These are phyloP conservation scores for Citrus trifoliata DNA, from an alignment of 345 rosid genomes.

Conservation along the genomic window DNA sequence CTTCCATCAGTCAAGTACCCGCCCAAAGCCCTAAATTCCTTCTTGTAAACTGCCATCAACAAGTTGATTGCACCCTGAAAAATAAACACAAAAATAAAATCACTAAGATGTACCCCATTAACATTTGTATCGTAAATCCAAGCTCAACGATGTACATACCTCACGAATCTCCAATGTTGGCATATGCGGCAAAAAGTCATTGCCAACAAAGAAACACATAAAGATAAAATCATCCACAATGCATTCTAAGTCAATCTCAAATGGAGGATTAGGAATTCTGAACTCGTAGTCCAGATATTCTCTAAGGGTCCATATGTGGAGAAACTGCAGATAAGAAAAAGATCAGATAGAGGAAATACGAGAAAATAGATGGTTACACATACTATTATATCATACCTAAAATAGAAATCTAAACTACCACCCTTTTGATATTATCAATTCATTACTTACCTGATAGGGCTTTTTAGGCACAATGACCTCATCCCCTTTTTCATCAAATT, in stretches of 20 bases:
- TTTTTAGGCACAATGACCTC: constrained; percentile 50
- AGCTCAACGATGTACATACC: constrained; percentile 44
- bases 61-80: constrained; percentile 92
- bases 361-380: background rate
- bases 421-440: background rate
- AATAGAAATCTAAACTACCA: background rate
- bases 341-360: background rate
- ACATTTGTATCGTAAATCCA: background rate
- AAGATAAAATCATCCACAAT: constrained; percentile 92
- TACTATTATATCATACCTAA: background rate
- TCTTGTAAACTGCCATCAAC: constrained; percentile 81
- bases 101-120: background rate
- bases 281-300: constrained; percentile 88
- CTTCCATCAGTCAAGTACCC: constrained; percentile 74
- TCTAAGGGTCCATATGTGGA: constrained; percentile 89
- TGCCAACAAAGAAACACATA: constrained; percentile 97
- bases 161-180: constrained; percentile 96
- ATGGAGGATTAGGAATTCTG: constrained; percentile 50
- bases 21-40: constrained; percentile 57
- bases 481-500: constrained; percentile 93
- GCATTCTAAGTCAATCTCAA: constrained; percentile 59
- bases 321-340: constrained; percentile 51
- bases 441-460: constrained; percentile 77
- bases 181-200: constrained; percentile 98
- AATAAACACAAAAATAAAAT: background rate